Percentiles rank a stretch among this genome's conserved stretches.
phyloP scores from a whole-genome alignment of 345 rosid genomes.

The Eucalyptus erythrocorys region DNA sequence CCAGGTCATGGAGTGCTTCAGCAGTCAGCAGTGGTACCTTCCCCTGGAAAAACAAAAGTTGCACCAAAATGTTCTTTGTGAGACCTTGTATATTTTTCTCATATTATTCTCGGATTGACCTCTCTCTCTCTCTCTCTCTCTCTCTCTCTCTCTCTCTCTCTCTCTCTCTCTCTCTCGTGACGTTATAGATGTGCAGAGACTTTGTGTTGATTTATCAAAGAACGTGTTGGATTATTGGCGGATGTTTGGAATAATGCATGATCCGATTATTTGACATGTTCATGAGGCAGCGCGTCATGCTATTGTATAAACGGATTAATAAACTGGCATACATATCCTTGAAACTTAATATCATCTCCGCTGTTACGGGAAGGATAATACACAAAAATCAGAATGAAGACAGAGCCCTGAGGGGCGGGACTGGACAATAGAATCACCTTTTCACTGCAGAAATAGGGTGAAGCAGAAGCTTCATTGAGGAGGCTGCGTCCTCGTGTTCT shows the following conservation, averaged over 20 bases:
- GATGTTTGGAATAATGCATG: background rate
- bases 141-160: too few species aligned
- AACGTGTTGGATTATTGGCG: background rate
- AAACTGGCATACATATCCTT: background rate
- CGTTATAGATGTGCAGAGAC: background rate
- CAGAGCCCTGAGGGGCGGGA: background rate
- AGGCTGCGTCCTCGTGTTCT: slow-evolving; percentile 18
- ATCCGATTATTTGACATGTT: background rate
- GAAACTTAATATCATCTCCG: background rate
- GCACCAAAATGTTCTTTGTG: background rate
- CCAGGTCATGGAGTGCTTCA: slow-evolving; percentile 74
- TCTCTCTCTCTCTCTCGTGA: background rate
- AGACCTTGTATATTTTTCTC: background rate
- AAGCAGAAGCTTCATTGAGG: slow-evolving; percentile 23
- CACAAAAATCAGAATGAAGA: background rate
- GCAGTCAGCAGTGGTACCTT: slow-evolving; percentile 43
- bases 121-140: too few species aligned
- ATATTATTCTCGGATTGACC: background rate
- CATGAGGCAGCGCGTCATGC: background rate
- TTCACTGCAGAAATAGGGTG: slow-evolving; percentile 9
- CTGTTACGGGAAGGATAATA: background rate
- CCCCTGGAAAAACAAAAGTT: slow-evolving; percentile 23
- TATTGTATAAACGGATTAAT: background rate
- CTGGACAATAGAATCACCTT: slow-evolving; percentile 4
- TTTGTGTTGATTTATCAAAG: background rate